phyloP scores from a whole-genome alignment of 805 yeast genomes.

The Grigorovia transvaalensis region DNA sequence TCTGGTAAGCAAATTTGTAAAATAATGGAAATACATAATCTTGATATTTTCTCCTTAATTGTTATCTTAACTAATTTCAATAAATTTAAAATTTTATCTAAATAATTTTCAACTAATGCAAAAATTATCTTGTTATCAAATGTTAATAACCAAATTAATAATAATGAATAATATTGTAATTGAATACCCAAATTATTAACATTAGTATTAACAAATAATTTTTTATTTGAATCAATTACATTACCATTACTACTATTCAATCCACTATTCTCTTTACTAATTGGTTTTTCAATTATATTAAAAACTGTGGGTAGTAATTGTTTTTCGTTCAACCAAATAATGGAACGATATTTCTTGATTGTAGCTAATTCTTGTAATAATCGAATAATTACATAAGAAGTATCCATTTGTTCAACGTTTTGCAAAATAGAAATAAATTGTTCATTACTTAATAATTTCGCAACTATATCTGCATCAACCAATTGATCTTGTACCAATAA shows the following conservation, averaged over 20 bases:
- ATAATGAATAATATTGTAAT: slow-evolving; percentile 68
- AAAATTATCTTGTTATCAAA: slow-evolving; percentile 48
- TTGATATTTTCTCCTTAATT: slow-evolving; percentile 82
- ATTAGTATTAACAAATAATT: slow-evolving; percentile 17
- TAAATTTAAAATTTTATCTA: slow-evolving; percentile 36
- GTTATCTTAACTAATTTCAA: slow-evolving; percentile 60
- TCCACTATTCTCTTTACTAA: slow-evolving; percentile 26
- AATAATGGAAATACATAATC: slow-evolving; percentile 70
- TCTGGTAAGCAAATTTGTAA: slow-evolving; percentile 43
- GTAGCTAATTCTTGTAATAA: slow-evolving; percentile 25
- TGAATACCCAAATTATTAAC: slow-evolving; percentile 51
- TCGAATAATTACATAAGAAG: slow-evolving; percentile 25
- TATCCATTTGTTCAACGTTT: slow-evolving; percentile 23
- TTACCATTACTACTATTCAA: slow-evolving; percentile 8
- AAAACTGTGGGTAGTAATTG: slow-evolving; percentile 41
- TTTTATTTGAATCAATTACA: neutral
- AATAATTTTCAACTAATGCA: slow-evolving; percentile 44
- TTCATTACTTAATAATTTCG: slow-evolving; percentile 14
- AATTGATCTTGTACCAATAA: slow-evolving; percentile 20
- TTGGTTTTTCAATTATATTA: slow-evolving; percentile 28
- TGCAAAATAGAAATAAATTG: slow-evolving; percentile 16
- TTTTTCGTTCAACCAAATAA: slow-evolving; percentile 26
- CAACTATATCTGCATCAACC: slow-evolving; percentile 12
- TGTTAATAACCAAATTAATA: slow-evolving; percentile 77
- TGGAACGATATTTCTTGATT: slow-evolving; percentile 18